Base-by-base conservation (phyloP, 192 early-diverging fungal genomes). In the Gonapodya prolifera region DNA sequence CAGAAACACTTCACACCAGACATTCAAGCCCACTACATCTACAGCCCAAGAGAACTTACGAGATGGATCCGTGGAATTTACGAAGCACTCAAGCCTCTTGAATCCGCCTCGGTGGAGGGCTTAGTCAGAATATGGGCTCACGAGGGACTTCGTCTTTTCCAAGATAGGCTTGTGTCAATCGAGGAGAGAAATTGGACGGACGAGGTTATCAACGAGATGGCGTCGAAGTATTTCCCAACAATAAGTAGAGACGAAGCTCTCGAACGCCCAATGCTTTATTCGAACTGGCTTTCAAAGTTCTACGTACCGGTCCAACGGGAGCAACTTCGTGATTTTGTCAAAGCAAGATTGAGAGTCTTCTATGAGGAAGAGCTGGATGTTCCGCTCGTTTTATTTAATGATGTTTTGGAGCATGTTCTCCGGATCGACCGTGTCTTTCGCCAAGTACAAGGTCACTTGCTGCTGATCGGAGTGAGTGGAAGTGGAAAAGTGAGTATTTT, bases 321-420 rank as follows among this genome's bases (percentile, higher is more conserved):
- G 30, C 89, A 92, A 77, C 86, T 99, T 76, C 91, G 96, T 75
- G 95, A 96, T 17, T 99, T 94, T 83, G 93, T 93, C 34, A 91
- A 92, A 77, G 96, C 95, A 29, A 92, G 98, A 35, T 88, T 99
- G 35, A 95, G 96, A 82, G 94, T 96, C 69, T 99, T 99, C 80
- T 99, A 96, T 84, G 98, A 99, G 84, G 98, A 99, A 85, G 98
- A 99, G 86, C 89, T 99, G 35, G 98, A 99, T 83, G 94, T 96
- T 13, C 94, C 89, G 17, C 87, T 99, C 61, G 96, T 98, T 0
- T 82, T 99, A 69, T 99, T 99, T 84, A 94, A 99, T 82, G 94
- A 97, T 81, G 97, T 96, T 13, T 84, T 99, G 78, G 97, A 99
- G 70, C 98, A 99, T 75, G 95, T 96, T 29, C 84, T 99, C 61